phyloP scores from a whole-genome alignment of 2,329 filamentous ascomycete genomes.

The Pseudogymnoascus sp. region DNA sequence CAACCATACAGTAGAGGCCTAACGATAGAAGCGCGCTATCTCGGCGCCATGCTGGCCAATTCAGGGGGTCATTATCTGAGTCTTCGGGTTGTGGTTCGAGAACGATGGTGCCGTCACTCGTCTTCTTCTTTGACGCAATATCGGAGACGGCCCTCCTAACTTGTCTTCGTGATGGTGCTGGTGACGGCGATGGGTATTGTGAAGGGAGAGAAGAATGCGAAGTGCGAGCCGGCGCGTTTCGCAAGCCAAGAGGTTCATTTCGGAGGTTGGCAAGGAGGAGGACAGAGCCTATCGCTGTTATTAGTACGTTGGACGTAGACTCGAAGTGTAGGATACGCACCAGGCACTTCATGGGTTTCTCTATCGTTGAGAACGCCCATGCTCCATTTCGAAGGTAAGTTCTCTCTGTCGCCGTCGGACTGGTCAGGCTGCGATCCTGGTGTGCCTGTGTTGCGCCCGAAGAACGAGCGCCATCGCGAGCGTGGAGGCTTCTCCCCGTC shows the following conservation, averaged over 20 bases:
- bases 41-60: conserved; percentile 78
- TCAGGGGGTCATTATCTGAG: conserved; percentile 81
- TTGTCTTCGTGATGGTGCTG: conserved; percentile 13
- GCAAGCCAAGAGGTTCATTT: conserved; percentile 53
- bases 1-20: conserved; percentile 88
- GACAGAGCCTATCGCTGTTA: conserved; percentile 43
- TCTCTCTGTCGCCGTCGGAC: conserved; percentile 14
- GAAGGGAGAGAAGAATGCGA: conserved; percentile 51
- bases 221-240: conserved; percentile 48
- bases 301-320: conserved; percentile 14
- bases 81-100: conserved; percentile 90
- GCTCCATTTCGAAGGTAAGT: conserved; percentile 41
- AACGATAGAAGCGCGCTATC: conserved; percentile 74
- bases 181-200: conserved; percentile 10
- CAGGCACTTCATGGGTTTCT: conserved; percentile 79
- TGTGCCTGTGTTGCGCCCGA: not conserved
- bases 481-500: conserved; percentile 1
- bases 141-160: conserved; percentile 6
- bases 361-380: conserved; percentile 80
- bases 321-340: conserved; percentile 38
- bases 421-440: not conserved
- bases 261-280: conserved; percentile 47
- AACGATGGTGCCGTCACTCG: conserved; percentile 74
- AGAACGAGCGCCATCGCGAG: conserved; percentile 4
- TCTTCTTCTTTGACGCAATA: conserved; percentile 60